Evolutionary conservation across 495 filamentous ascomycete species (phyloP).

Genomic region (Hyaloscypha variabilis): DNA sequence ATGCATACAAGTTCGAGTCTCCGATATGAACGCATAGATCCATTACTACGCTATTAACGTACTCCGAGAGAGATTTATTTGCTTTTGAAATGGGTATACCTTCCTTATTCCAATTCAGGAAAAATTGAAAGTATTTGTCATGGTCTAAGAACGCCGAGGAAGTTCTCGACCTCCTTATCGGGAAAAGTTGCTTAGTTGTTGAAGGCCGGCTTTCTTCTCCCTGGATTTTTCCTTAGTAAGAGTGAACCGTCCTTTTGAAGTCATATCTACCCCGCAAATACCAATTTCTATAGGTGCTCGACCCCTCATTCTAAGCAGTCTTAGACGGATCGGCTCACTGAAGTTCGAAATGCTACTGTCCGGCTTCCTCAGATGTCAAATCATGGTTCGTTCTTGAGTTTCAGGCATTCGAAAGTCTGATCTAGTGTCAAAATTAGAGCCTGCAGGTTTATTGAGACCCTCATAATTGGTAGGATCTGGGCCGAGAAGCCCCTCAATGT

Average conservation of each 20-base stretch:
- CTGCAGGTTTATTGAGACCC: not conserved
- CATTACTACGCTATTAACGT: not conserved
- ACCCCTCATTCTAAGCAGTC: not conserved
- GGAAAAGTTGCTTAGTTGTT: not conserved
- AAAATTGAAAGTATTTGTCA: not conserved
- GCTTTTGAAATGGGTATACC: not conserved
- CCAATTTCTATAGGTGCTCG: not conserved
- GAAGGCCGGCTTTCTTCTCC: not conserved
- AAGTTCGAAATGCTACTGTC: not conserved
- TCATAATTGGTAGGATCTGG: not conserved
- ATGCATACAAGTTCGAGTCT: not conserved
- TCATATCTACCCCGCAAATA: not conserved
- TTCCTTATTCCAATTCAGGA: not conserved
- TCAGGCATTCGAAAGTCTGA: not conserved
- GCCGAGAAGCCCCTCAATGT: slow-evolving; percentile 1
- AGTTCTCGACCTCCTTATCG: not conserved
- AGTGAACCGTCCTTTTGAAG: not conserved
- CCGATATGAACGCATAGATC: not conserved
- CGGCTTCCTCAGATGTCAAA: not conserved
- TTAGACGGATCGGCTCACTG: not conserved
- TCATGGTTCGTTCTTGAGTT: not conserved
- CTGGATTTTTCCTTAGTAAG: not conserved
- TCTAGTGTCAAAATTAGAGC: too few relatives aligned
- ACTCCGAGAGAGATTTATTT: not conserved
- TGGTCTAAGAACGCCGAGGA: not conserved